Evolutionary conservation across 2,329 filamentous ascomycete genomes (phyloP).

Genomic region (Curvularia sp.): DNA sequence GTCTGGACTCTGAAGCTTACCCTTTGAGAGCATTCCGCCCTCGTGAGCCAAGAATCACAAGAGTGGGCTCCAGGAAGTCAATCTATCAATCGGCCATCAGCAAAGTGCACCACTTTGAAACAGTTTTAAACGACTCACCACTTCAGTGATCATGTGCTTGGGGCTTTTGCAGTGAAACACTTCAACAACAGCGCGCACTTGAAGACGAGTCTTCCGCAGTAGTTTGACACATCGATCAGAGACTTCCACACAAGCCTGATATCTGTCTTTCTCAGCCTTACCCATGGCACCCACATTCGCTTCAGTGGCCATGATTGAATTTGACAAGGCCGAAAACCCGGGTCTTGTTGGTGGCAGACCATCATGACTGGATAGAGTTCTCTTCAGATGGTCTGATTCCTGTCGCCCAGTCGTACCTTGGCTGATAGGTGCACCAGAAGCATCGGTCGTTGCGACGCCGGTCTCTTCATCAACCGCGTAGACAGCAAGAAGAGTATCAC

Average conservation of each 20-base stretch:
- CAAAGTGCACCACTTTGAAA: conserved; percentile 15
- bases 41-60: conserved; percentile 91
- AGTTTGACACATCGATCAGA: conserved; percentile 84
- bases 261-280: conserved; percentile 76
- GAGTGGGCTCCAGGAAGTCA: conserved; percentile 86
- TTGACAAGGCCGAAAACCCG: conserved; percentile 43
- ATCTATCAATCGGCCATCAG: conserved; percentile 63
- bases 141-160: conserved; percentile 93
- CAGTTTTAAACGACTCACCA: conserved; percentile 60
- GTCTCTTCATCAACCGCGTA: conserved; percentile 91
- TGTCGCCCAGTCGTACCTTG: conserved; percentile 76
- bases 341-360: conserved; percentile 42
- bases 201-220: conserved; percentile 86
- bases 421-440: conserved; percentile 64
- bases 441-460: conserved; percentile 59
- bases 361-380: conserved; percentile 62
- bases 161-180: conserved; percentile 98
- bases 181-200: conserved; percentile 92
- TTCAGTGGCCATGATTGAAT: conserved; percentile 46
- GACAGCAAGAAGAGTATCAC: conserved; percentile 90
- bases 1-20: conserved; percentile 60
- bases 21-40: conserved; percentile 92
- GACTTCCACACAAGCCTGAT: conserved; percentile 81
- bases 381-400: conserved; percentile 76
- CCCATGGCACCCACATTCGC: conserved; percentile 53